Base-by-base conservation (phyloP, 139 green algal genomes). In the Tetraselmis chui region DNA sequence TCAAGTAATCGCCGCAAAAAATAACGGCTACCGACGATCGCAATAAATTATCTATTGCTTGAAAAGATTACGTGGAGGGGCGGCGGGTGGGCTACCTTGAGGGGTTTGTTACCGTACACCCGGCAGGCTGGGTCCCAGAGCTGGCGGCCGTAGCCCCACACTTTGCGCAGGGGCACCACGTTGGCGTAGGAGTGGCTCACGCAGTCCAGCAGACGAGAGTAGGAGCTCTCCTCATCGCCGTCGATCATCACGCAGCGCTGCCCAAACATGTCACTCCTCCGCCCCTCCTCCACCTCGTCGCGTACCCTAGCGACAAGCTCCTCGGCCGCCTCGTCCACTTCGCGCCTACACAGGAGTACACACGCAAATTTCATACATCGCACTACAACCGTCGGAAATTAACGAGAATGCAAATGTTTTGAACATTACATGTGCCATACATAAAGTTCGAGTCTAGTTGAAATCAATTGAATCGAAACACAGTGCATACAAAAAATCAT, bases 101-200 rank as follows among this genome's bases (percentile, higher is more conserved):
- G 85, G 28, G 92, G 87, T 75, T 88, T 86, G 29, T 85, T 75
- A 0, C 93, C 93, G 80, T 94, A 86, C 23, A 83, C 58, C 2
- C 93, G 85, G 30, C 77, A 78, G 1, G 29, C 2, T 0, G 81
- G 28, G 86, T 96, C 93, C 91, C 91, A 96, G 59, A 93, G 84
- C 24, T 85, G 85, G 2, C 90, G 85, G 1, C 93, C 93, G 78
- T 91, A 94, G 75, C 93, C 93, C 91, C 92, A 96, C 25, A 96
- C 91, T 77, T 91, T 88, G 76, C 87, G 84, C 25, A 76, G 74
- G 1, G 85, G 85, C 26, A 94, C 81, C 1, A 89, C 88, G 28
- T 84, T 29, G 1, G 87, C 85, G 83, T 93, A 93, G 59, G 82
- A 82, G 26, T 84, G 28, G 75, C 88, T 86, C 28, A 95, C 23